Percentiles rank a stretch among this genome's conserved stretches.
phyloP scores from a whole-genome alignment of 2,329 filamentous ascomycete genomes.

The Claviceps spartinae region DNA sequence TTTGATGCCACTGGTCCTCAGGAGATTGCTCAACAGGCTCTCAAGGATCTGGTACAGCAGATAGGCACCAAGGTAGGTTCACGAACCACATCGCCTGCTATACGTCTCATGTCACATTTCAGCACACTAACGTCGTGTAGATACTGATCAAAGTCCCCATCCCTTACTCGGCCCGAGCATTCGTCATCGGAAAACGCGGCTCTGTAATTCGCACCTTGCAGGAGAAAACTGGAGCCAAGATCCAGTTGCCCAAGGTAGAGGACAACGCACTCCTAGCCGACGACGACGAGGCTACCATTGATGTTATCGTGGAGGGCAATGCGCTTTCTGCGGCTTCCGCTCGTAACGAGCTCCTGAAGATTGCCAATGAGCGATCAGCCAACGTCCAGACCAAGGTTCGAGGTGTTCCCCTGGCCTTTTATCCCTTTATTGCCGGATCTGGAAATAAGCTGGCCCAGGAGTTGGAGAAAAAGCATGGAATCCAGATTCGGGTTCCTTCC shows the following conservation, averaged over 20 bases:
- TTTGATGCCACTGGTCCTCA: constrained; percentile 79
- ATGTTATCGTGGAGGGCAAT: constrained; percentile 85
- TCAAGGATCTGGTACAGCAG: constrained; percentile 79
- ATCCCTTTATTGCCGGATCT: constrained; percentile 82
- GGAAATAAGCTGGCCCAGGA: constrained; percentile 53
- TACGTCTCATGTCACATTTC: not conserved
- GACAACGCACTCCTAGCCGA: constrained; percentile 43
- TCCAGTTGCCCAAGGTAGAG: constrained; percentile 77
- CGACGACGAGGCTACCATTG: constrained; percentile 72
- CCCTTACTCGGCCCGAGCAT: constrained; percentile 67
- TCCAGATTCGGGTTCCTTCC: constrained; percentile 71
- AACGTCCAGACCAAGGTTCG: constrained; percentile 71
- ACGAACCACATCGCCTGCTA: not conserved
- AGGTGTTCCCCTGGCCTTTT: constrained; percentile 80
- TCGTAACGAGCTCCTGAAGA: constrained; percentile 69
- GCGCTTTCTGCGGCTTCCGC: constrained; percentile 76
- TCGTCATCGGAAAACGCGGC: constrained; percentile 88
- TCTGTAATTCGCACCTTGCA: constrained; percentile 81
- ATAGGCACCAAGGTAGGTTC: constrained; percentile 66
- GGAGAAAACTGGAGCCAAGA: constrained; percentile 76
- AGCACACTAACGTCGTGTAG: constrained; percentile 14
- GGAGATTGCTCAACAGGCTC: constrained; percentile 71
- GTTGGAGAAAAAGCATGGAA: constrained; percentile 63
- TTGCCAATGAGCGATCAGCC: constrained; percentile 73
- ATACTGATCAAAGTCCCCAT: constrained; percentile 60